A percentile compares a stretch with the other conserved stretches of the same genome.
phyloP scores from a whole-genome alignment of 2,329 filamentous ascomycete species.

The Diatrype stigma region DNA sequence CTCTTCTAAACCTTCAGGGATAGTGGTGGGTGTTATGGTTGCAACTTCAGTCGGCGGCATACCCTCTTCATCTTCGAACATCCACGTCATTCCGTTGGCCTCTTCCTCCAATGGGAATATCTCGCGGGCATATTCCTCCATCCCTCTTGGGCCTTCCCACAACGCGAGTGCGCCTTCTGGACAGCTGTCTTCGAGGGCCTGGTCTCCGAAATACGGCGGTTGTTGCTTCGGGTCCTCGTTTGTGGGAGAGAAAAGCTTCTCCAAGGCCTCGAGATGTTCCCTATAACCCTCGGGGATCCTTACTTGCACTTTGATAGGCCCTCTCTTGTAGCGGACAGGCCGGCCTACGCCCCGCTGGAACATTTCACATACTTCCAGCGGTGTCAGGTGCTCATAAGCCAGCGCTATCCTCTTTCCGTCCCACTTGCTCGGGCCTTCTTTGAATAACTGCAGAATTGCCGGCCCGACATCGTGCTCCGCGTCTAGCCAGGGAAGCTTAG shows the following conservation, averaged over 20 bases:
- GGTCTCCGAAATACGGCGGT: slow-evolving; percentile 60
- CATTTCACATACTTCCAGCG: slow-evolving; percentile 72
- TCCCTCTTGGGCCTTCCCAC: slow-evolving; percentile 85
- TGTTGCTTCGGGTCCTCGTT: slow-evolving; percentile 51
- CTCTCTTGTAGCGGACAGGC: slow-evolving; percentile 72
- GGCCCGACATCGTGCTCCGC: slow-evolving; percentile 95
- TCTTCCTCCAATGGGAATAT: slow-evolving; percentile 93
- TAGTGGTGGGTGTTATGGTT: slow-evolving; percentile 32
- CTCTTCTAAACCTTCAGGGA: slow-evolving; percentile 37
- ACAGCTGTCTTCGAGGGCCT: slow-evolving; percentile 55
- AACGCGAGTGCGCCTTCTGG: slow-evolving; percentile 73
- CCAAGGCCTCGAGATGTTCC: slow-evolving; percentile 72
- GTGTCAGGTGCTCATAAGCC: slow-evolving; percentile 85
- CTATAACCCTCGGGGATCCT: slow-evolving; percentile 84
- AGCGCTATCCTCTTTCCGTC: slow-evolving; percentile 73
- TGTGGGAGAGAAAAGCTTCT: slow-evolving; percentile 52
- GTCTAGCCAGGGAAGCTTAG: slow-evolving; percentile 89
- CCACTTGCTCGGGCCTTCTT: slow-evolving; percentile 86
- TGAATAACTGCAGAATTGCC: slow-evolving; percentile 88
- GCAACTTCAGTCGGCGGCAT: slow-evolving; percentile 16
- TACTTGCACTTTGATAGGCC: slow-evolving; percentile 78
- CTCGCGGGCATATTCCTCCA: slow-evolving; percentile 93
- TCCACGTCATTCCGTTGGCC: slow-evolving; percentile 91
- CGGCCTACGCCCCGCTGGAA: slow-evolving; percentile 77
- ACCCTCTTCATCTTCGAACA: slow-evolving; percentile 57